Evolutionary conservation across 495 filamentous ascomycete genomes (phyloP).

Genomic region (Penicillium lagena): DNA sequence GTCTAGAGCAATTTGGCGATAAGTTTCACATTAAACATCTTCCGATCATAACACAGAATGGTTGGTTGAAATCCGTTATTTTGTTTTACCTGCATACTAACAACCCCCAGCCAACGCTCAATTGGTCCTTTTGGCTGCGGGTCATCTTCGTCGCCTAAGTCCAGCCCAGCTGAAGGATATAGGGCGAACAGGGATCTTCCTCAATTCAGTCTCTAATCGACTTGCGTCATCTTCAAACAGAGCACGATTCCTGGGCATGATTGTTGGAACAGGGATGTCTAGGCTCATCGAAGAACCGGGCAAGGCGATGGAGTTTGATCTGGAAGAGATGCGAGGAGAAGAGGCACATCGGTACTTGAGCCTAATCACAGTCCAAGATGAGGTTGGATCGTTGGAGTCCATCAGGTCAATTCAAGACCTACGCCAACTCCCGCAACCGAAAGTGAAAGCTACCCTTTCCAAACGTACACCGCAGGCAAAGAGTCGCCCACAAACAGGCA

Average conservation of each 20-base stretch:
- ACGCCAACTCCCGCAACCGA: not conserved
- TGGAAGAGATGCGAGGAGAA: conserved; percentile 65
- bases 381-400: conserved; percentile 50
- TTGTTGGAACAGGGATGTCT: conserved; percentile 77
- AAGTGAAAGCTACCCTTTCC: not conserved
- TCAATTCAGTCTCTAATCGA: conserved; percentile 78
- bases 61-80: conserved; percentile 31
- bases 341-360: conserved; percentile 75
- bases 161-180: conserved; percentile 55
- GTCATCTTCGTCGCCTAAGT: conserved; percentile 60
- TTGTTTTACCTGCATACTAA: conserved; percentile 14
- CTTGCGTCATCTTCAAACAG: conserved; percentile 67
- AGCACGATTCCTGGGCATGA: conserved; percentile 83
- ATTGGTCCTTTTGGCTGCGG: conserved; percentile 68
- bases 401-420: conserved; percentile 23
- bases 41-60: conserved; percentile 79
- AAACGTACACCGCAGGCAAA: conserved; percentile 11
- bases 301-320: conserved; percentile 73
- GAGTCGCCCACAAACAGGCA: conserved; percentile 29
- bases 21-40: conserved; percentile 80
- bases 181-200: conserved; percentile 63
- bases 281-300: conserved; percentile 69
- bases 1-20: conserved; percentile 71
- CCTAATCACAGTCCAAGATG: conserved; percentile 57
- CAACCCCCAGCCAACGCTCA: conserved; percentile 62